Percentiles rank a stretch among this genome's conserved stretches.
phyloP scores from a whole-genome alignment of 1,284 basidiomycete genomes.

The Jaminaea rosea region DNA sequence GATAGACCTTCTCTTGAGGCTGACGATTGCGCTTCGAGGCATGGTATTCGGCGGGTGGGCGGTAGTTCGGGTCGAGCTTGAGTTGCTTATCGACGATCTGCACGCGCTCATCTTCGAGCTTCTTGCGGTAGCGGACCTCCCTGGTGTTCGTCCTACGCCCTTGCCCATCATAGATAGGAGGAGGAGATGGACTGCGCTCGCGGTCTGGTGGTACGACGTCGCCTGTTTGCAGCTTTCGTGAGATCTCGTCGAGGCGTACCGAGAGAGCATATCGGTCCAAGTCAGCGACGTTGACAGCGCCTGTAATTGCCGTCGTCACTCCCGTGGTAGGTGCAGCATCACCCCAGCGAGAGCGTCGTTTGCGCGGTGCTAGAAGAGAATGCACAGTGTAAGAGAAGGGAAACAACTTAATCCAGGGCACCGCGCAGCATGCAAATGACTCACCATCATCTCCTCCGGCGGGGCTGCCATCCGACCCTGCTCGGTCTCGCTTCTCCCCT shows the following conservation, averaged over 20 bases:
- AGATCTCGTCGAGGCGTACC: constrained; percentile 82
- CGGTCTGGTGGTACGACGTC: constrained; percentile 92
- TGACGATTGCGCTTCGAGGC: constrained; percentile 69
- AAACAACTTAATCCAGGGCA: no score
- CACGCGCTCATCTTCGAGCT: constrained; percentile 92
- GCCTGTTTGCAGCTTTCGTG: constrained; percentile 81
- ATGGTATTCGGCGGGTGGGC: constrained; percentile 88
- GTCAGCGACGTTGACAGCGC: constrained; percentile 33
- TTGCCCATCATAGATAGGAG: constrained; percentile 91
- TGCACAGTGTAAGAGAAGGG: neutral
- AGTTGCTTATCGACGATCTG: constrained; percentile 86
- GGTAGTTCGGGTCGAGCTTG: constrained; percentile 95
- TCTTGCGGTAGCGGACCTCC: constrained; percentile 93
- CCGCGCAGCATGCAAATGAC: neutral
- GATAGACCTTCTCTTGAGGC: constrained; percentile 81
- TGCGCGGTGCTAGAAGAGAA: constrained; percentile 21
- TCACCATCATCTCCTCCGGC: neutral
- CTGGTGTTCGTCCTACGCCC: constrained; percentile 96
- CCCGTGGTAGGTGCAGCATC: constrained; percentile 30
- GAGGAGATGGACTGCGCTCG: constrained; percentile 87
- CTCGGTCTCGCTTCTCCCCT: neutral
- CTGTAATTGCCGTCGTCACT: constrained; percentile 36
- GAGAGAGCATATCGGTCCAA: constrained; percentile 45
- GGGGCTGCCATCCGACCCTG: neutral
- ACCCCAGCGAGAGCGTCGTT: constrained; percentile 44